phyloP scores from a whole-genome alignment of 441 rosid genomes.

The Sinapis alba region DNA sequence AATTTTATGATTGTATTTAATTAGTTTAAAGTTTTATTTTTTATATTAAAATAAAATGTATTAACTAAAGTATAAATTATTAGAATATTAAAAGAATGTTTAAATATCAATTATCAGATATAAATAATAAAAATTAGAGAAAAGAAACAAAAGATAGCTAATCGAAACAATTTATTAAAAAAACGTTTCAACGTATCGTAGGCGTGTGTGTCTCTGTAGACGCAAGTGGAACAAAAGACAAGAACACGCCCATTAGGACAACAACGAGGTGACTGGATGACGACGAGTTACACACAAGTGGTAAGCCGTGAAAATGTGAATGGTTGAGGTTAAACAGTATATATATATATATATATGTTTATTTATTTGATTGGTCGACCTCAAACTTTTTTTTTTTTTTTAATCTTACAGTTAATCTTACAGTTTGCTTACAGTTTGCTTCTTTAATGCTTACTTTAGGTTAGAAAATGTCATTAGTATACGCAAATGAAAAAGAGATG shows the following conservation, averaged over 20 bases:
- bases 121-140: background rate
- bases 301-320: background rate
- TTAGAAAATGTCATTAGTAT: conserved; percentile 19
- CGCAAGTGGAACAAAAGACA: conserved; percentile 16
- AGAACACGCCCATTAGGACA: conserved; percentile 21
- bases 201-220: background rate
- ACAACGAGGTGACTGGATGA: conserved; percentile 27
- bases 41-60: background rate
- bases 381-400: too few species aligned
- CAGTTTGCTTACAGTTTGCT: too few species aligned
- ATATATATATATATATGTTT: too few species aligned
- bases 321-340: background rate
- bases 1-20: background rate
- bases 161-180: background rate
- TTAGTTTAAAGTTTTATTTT: background rate
- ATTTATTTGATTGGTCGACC: too few species aligned
- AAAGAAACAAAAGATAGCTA: background rate
- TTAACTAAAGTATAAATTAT: background rate
- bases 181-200: background rate
- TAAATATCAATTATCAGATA: background rate
- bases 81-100: background rate
- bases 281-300: conserved; percentile 25
- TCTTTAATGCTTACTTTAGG: background rate
- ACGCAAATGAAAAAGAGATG: background rate
- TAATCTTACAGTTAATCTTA: too few species aligned